Evolutionary conservation across 345 rosid genomes (phyloP).

Genomic region (Salix viminalis): DNA sequence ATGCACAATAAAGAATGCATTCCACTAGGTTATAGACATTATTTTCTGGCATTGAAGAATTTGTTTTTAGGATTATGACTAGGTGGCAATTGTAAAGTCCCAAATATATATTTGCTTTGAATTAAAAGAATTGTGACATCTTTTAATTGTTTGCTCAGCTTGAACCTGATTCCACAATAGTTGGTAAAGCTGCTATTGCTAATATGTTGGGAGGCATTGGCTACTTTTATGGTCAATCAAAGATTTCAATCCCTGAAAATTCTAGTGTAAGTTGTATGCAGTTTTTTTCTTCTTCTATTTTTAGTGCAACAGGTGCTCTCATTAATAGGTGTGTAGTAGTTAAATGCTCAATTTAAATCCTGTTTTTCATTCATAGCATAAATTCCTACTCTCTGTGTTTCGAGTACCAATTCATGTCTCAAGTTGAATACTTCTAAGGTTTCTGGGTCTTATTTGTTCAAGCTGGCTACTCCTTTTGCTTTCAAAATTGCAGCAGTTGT

Average conservation of each 20-base stretch:
- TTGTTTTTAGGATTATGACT: background rate
- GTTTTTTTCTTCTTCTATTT: constrained; percentile 7
- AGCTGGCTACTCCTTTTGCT: background rate
- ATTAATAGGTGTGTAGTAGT: background rate
- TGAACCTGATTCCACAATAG: constrained; percentile 48
- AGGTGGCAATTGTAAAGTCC: background rate
- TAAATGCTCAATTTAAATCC: background rate
- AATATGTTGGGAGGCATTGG: constrained; percentile 97
- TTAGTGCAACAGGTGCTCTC: background rate
- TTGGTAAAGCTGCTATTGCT: constrained; percentile 77
- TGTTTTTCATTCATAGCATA: background rate
- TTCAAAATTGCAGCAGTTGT: background rate
- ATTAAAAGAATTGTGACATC: constrained; percentile 5
- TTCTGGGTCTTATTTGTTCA: background rate
- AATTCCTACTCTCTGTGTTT: background rate
- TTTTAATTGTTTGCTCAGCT: constrained; percentile 43
- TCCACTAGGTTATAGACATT: background rate
- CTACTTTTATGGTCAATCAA: constrained; percentile 89
- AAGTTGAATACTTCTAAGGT: background rate
- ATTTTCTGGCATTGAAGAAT: background rate
- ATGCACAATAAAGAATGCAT: background rate
- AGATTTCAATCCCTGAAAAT: constrained; percentile 48
- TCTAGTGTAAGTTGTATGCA: constrained; percentile 43
- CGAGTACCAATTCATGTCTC: background rate
- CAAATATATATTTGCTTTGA: background rate